Evolutionary conservation across 1,139 yeast species (phyloP).

Genomic region (Yamadazyma pseudoaaseri): DNA sequence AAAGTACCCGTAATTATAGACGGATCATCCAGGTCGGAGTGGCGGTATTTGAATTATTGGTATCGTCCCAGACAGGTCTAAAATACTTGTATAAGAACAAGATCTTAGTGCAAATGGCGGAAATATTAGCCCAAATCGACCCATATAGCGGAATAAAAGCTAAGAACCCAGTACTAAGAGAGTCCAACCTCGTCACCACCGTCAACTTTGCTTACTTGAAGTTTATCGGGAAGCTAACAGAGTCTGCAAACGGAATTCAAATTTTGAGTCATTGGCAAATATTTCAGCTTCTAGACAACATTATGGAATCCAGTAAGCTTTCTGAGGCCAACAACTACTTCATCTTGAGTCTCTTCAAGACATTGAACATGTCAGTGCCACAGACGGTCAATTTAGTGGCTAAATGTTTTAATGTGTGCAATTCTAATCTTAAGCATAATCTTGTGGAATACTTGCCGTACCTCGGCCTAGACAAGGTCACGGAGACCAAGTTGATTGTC

Average conservation of each 20-base stretch:
- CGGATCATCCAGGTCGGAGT: conserved; percentile 72
- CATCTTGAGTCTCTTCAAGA: conserved; percentile 52
- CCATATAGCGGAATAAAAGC: conserved; percentile 76
- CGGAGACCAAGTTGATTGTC: conserved; percentile 52
- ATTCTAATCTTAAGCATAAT: conserved; percentile 33
- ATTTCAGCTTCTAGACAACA: conserved; percentile 74
- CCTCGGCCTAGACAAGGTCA: conserved; percentile 32
- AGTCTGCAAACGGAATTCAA: conserved; percentile 58
- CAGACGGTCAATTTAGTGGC: conserved; percentile 58
- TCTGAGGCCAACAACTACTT: conserved; percentile 50
- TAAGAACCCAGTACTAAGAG: conserved; percentile 70
- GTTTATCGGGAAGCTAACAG: conserved; percentile 71
- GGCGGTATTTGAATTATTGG: conserved; percentile 64
- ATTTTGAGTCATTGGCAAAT: conserved; percentile 81
- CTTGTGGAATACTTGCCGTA: conserved; percentile 12
- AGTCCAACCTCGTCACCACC: conserved; percentile 58
- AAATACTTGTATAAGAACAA: conserved; percentile 71
- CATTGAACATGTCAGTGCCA: conserved; percentile 47
- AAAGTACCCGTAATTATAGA: conserved; percentile 40
- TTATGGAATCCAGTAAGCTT: conserved; percentile 47
- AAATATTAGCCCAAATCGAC: conserved; percentile 82
- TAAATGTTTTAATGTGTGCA: conserved; percentile 62
- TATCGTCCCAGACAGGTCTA: conserved; percentile 63
- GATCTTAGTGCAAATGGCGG: conserved; percentile 81
- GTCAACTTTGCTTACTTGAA: conserved; percentile 75